phyloP scores from a whole-genome alignment of 169 alveolate genomes.

The Cryptosporidium sp. region DNA sequence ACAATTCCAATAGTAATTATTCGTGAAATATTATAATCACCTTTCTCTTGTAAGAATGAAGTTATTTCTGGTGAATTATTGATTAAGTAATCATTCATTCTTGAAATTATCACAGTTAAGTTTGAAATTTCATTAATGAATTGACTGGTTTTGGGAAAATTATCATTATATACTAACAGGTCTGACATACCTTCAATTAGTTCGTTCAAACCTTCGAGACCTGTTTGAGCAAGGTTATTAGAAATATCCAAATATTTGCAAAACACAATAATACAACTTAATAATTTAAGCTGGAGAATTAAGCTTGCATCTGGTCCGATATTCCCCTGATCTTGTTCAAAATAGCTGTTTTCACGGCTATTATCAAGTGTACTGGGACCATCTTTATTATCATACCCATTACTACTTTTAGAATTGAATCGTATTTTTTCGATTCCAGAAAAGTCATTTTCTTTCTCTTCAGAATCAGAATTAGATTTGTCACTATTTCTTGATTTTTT shows the following conservation, averaged over 20 bases:
- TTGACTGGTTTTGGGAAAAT: not conserved
- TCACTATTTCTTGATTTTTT: not conserved
- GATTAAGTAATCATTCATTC: conserved; percentile 14
- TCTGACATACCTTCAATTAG: conserved; percentile 49
- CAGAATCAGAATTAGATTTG: not conserved
- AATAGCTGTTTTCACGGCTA: not conserved
- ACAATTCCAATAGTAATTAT: conserved; percentile 1
- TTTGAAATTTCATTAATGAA: not conserved
- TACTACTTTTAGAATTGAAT: not conserved
- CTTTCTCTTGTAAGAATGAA: not conserved
- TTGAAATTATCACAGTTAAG: conserved; percentile 10
- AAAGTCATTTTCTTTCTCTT: conserved; percentile 57
- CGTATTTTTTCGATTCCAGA: conserved; percentile 20
- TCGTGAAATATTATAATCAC: conserved; percentile 37
- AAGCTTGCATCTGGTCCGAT: not conserved
- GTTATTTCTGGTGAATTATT: conserved; percentile 8
- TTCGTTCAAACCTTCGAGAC: conserved; percentile 56
- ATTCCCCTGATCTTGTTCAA: not conserved
- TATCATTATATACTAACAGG: conserved; percentile 3
- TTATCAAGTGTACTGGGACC: not conserved
- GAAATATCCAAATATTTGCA: conserved; percentile 48
- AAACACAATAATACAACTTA: conserved; percentile 17
- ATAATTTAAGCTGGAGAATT: conserved; percentile 39
- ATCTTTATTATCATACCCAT: too few species aligned
- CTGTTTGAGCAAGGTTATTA: conserved; percentile 11